These are phyloP conservation scores for Cenchrus fungigraminus DNA, from an alignment of 176 grass and related monocot genomes.

Conservation along the genomic window DNA sequence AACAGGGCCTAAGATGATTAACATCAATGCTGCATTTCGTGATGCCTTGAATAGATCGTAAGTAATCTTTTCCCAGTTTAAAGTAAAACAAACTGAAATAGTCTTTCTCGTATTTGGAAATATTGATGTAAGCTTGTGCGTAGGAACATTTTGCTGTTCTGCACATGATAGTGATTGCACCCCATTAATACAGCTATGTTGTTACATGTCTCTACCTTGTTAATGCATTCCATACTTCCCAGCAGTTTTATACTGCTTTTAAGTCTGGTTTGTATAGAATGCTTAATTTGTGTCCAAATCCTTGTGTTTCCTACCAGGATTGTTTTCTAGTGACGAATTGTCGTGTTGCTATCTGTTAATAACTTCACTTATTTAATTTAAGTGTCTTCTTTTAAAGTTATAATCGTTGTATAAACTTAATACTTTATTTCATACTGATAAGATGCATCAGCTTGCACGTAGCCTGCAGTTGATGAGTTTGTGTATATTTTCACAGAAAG, in stretches of 20 bases:
- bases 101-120: not conserved
- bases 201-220: not conserved
- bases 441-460: not conserved
- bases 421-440: conserved; percentile 23
- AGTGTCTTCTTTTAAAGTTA: not conserved
- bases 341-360: not conserved
- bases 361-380: conserved; percentile 7
- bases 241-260: not conserved
- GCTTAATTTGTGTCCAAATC: not conserved
- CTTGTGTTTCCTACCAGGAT: not conserved
- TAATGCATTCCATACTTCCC: not conserved
- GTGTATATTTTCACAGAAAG: conserved; percentile 14
- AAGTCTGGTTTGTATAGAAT: not conserved
- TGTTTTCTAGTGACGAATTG: not conserved
- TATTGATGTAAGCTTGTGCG: not conserved
- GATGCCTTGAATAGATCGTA: conserved; percentile 70
- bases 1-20: conserved; percentile 50
- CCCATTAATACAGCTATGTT: not conserved
- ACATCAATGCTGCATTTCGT: conserved; percentile 52
- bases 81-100: not conserved
- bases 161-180: not conserved
- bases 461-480: not conserved
- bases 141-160: not conserved
- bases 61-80: conserved; percentile 40
- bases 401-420: not conserved